phyloP scores from a whole-genome alignment of 306 rosid genomes.

The Pterocarpus macrocarpus region DNA sequence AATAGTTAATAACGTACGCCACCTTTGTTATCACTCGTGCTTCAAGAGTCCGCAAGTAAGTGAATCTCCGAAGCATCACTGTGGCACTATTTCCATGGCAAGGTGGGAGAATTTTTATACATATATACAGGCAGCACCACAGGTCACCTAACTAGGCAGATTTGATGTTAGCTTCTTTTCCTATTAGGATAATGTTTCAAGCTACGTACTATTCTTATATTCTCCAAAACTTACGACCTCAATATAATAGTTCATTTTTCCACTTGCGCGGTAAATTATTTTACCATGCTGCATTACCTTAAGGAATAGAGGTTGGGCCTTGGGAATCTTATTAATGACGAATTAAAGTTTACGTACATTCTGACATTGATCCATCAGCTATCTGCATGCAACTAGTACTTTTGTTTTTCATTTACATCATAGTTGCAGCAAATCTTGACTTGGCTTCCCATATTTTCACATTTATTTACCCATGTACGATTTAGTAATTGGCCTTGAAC shows the following conservation, averaged over 20 bases:
- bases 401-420: neutral
- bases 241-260: too few species aligned
- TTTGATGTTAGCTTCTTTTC: too few species aligned
- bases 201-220: too few species aligned
- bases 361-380: constrained; percentile 33
- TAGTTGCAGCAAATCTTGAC: constrained; percentile 33
- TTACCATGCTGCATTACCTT: neutral
- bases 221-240: too few species aligned
- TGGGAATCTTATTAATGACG: constrained; percentile 7
- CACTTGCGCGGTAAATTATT: neutral
- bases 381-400: constrained; percentile 25
- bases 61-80: neutral
- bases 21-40: neutral
- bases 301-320: neutral
- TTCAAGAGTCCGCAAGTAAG: neutral
- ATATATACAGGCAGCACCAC: neutral
- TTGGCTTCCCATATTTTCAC: constrained; percentile 9
- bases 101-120: neutral
- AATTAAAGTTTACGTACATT: constrained; percentile 38
- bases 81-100: neutral
- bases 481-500: neutral
- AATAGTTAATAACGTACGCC: neutral
- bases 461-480: neutral
- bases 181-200: too few species aligned
- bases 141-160: too few species aligned